phyloP scores from a whole-genome alignment of 2,329 filamentous ascomycete genomes.

The Endoconidiophora laricicola region DNA sequence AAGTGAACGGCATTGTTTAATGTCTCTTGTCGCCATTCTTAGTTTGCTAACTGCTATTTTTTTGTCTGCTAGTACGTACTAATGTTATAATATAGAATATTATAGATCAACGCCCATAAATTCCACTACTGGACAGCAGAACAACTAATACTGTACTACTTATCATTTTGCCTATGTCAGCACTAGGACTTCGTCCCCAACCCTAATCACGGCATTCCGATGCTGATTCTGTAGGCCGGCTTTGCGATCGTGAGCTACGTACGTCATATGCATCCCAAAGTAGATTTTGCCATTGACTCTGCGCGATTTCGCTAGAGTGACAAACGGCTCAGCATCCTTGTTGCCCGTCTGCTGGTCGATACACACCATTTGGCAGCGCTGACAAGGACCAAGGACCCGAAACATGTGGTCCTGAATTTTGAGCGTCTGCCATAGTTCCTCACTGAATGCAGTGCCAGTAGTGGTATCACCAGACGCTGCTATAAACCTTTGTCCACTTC shows the following conservation, averaged over 20 bases:
- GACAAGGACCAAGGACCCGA: constrained; percentile 65
- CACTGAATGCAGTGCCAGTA: constrained; percentile 42
- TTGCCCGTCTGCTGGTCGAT: constrained; percentile 70
- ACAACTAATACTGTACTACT: no score
- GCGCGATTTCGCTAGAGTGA: constrained; percentile 74
- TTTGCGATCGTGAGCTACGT: constrained; percentile 17
- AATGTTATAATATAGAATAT: no score
- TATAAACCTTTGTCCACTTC: no score
- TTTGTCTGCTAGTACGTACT: no score
- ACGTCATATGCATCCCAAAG: constrained; percentile 70
- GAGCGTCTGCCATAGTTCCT: constrained; percentile 61
- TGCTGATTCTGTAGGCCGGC: no score
- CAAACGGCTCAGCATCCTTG: constrained; percentile 70
- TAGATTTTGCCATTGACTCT: constrained; percentile 69
- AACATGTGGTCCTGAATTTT: constrained; percentile 48
- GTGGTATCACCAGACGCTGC: constrained; percentile 23
- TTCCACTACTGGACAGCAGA: no score
- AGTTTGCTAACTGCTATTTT: no score
- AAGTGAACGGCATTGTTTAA: no score
- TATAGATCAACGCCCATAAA: no score
- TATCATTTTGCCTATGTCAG: no score
- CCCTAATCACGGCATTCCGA: neutral
- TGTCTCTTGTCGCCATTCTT: no score
- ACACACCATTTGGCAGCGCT: constrained; percentile 91
- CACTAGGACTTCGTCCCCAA: constrained; percentile 6